phyloP scores from a whole-genome alignment of 768 basidiomycete species.

The Pisolithus marmoratus region DNA sequence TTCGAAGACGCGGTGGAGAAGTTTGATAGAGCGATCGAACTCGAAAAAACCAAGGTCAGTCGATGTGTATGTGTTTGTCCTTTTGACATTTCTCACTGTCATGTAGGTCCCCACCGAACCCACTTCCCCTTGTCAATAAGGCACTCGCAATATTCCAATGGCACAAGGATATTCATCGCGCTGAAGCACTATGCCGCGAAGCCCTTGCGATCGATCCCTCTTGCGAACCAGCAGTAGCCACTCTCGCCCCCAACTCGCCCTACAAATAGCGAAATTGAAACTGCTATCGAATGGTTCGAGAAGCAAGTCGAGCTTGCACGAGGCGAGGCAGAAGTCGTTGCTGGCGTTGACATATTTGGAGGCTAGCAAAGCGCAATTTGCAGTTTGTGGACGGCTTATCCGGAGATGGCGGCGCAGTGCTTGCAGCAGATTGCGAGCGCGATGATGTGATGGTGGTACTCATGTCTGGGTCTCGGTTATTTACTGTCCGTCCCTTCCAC shows the following conservation, averaged over 20 bases:
- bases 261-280: constrained; percentile 86
- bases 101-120: constrained; percentile 58
- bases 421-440: constrained; percentile 42
- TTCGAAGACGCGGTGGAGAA: constrained; percentile 87
- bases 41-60: constrained; percentile 73
- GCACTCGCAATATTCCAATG: constrained; percentile 95
- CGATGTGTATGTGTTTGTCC: neutral
- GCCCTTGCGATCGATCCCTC: constrained; percentile 86
- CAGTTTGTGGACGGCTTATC: constrained; percentile 81
- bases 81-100: constrained; percentile 1
- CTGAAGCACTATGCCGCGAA: constrained; percentile 82
- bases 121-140: constrained; percentile 93
- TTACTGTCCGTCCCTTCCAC: no score
- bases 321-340: constrained; percentile 83
- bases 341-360: constrained; percentile 74
- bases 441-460: constrained; percentile 24
- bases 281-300: constrained; percentile 83
- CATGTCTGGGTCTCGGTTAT: no score
- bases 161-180: constrained; percentile 82
- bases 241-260: constrained; percentile 85
- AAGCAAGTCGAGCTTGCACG: constrained; percentile 80
- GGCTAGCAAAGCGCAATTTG: constrained; percentile 76
- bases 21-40: constrained; percentile 86
- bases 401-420: constrained; percentile 76
- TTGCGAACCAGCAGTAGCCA: constrained; percentile 95